Conservation (phyloP, 1,139 yeast species). For the Suhomyces choctaworum region DNA sequence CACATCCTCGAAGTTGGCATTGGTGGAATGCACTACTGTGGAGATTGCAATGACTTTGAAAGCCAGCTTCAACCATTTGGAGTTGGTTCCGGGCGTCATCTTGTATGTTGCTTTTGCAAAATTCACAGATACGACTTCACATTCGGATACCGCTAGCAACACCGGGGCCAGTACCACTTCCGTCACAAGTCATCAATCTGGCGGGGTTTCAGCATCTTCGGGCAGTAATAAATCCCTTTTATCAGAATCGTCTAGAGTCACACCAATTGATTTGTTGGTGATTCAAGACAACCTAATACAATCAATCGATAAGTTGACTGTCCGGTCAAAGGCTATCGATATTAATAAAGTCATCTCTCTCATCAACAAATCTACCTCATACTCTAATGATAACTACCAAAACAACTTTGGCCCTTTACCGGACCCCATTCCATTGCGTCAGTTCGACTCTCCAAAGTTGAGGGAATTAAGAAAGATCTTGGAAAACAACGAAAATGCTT, state of each 20-base stretch:
- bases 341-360: conserved; percentile 34
- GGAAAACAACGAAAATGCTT: conserved; percentile 41
- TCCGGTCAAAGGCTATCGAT: conserved; percentile 24
- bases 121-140: conserved; percentile 32
- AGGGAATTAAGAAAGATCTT: conserved; percentile 57
- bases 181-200: neutral
- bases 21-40: conserved; percentile 69
- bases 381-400: conserved; percentile 38
- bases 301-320: conserved; percentile 21
- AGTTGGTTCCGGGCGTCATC: conserved; percentile 70
- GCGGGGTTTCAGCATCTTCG: conserved; percentile 9
- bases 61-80: conserved; percentile 76
- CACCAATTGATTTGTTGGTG: conserved; percentile 29
- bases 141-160: neutral
- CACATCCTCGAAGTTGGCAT: conserved; percentile 50
- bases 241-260: conserved; percentile 8
- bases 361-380: conserved; percentile 32
- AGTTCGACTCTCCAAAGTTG: conserved; percentile 85
- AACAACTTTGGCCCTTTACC: conserved; percentile 70
- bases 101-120: conserved; percentile 71
- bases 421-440: conserved; percentile 60
- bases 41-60: conserved; percentile 80
- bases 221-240: conserved; percentile 12
- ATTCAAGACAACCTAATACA: conserved; percentile 27
- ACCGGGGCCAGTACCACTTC: conserved; percentile 8